Percentiles rank a stretch among this genome's conserved stretches.
phyloP scores from a whole-genome alignment of 2,329 filamentous ascomycete genomes.

The Coniochaeta sp. region DNA sequence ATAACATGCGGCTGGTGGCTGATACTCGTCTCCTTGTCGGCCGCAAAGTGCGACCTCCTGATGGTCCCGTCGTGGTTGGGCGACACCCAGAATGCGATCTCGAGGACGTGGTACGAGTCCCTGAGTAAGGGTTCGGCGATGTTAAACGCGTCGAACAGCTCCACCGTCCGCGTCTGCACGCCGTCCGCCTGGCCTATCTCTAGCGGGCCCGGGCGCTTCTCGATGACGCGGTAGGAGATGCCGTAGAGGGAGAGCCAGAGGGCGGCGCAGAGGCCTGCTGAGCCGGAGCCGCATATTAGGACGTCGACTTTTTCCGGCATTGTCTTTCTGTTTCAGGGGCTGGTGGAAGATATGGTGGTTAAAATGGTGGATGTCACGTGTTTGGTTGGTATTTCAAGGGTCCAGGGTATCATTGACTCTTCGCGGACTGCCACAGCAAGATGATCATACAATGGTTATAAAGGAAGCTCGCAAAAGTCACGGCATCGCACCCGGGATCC shows the following conservation, averaged over 20 bases:
- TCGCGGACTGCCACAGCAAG: no score
- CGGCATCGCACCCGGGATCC: neutral
- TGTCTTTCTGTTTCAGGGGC: neutral
- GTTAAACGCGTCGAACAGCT: conserved; percentile 54
- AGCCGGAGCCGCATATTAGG: conserved; percentile 54
- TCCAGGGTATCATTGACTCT: no score
- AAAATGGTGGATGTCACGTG: no score
- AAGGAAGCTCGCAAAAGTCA: neutral
- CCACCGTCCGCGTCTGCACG: conserved; percentile 53
- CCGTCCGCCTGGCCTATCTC: conserved; percentile 56
- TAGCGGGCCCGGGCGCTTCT: conserved; percentile 47
- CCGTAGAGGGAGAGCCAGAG: conserved; percentile 53
- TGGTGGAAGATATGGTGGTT: no score
- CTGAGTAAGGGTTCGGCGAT: conserved; percentile 46
- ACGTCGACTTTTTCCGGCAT: conserved; percentile 35
- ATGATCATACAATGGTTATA: no score
- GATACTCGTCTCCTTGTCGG: conserved; percentile 46
- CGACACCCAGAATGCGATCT: conserved; percentile 50
- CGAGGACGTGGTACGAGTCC: conserved; percentile 52
- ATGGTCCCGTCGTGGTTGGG: conserved; percentile 26
- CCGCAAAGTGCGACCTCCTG: conserved; percentile 35
- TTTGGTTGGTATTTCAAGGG: no score
- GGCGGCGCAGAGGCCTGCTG: conserved; percentile 54
- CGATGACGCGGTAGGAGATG: conserved; percentile 50
- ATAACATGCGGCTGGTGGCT: conserved; percentile 51